Percentiles rank a stretch among this genome's conserved stretches.
Conservation (phyloP, 805 yeast genomes). For the Hyphopichia homilentoma region DNA sequence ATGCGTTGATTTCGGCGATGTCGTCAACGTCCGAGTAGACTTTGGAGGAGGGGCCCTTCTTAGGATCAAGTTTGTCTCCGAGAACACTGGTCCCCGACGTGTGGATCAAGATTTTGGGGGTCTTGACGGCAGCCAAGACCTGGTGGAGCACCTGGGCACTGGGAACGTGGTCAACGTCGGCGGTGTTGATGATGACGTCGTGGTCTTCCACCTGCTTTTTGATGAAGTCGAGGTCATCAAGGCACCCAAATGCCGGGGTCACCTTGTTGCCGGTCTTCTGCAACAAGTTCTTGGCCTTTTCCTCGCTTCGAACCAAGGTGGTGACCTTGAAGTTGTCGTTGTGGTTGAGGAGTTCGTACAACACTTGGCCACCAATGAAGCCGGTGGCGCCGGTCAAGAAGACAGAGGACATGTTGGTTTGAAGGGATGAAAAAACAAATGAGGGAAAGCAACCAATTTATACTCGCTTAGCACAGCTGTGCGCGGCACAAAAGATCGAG, state of each 20-base stretch:
- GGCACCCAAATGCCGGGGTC: slow-evolving; percentile 18
- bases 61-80: slow-evolving; percentile 14
- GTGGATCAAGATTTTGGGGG: slow-evolving; percentile 25
- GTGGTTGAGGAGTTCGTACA: slow-evolving; percentile 16
- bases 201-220: slow-evolving; percentile 13
- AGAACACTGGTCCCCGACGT: slow-evolving; percentile 34
- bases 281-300: slow-evolving; percentile 12
- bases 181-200: slow-evolving; percentile 30
- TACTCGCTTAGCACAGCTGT: too few species aligned
- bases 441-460: too few species aligned
- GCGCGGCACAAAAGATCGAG: too few species aligned
- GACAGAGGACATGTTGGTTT: too few species aligned
- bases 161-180: slow-evolving; percentile 24
- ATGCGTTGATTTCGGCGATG: slow-evolving; percentile 22
- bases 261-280: slow-evolving; percentile 11
- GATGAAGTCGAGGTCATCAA: slow-evolving; percentile 14
- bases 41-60: slow-evolving; percentile 12
- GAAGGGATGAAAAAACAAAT: too few species aligned
- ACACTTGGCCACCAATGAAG: slow-evolving; percentile 27
- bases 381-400: slow-evolving; percentile 33
- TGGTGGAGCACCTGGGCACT: slow-evolving; percentile 16
- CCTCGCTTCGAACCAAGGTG: slow-evolving; percentile 19
- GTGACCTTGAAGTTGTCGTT: slow-evolving; percentile 12
- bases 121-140: slow-evolving; percentile 14
- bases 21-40: slow-evolving; percentile 18